Percentiles rank a stretch among this genome's conserved stretches.
Evolutionary conservation across 257 asterid genomes (phyloP).

Genomic region (Solanum neorickii): DNA sequence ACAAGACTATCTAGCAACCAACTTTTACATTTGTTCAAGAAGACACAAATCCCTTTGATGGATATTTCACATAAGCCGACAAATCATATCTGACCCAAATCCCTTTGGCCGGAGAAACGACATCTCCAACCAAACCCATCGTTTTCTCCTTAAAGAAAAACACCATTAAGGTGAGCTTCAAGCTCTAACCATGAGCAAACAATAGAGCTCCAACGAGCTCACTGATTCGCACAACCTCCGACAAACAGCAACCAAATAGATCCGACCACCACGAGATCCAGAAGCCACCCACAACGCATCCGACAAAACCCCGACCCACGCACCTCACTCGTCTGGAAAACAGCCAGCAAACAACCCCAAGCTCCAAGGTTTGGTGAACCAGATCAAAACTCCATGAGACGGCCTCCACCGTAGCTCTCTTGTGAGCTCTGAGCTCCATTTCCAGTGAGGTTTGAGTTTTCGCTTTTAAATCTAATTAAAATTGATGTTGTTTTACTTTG

Average conservation of each 20-base stretch:
- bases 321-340: neutral
- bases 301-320: neutral
- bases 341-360: neutral
- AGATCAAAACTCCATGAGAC: neutral
- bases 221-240: neutral
- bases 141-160: neutral
- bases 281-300: neutral
- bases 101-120: neutral
- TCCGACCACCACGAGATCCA: neutral
- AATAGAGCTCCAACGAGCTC: neutral
- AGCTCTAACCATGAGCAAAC: neutral
- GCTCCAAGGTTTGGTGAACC: neutral
- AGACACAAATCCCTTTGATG: neutral
- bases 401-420: neutral
- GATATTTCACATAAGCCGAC: too few relatives aligned
- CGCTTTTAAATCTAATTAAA: neutral
- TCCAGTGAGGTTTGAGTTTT: neutral
- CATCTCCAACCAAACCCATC: neutral
- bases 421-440: neutral
- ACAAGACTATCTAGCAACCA: neutral
- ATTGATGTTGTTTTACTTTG: neutral
- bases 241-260: neutral
- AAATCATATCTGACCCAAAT: too few relatives aligned
- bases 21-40: neutral
- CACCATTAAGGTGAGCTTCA: neutral